Evolutionary conservation across 2,329 filamentous ascomycete genomes (phyloP).

Genomic region (Aureobasidium sp.): DNA sequence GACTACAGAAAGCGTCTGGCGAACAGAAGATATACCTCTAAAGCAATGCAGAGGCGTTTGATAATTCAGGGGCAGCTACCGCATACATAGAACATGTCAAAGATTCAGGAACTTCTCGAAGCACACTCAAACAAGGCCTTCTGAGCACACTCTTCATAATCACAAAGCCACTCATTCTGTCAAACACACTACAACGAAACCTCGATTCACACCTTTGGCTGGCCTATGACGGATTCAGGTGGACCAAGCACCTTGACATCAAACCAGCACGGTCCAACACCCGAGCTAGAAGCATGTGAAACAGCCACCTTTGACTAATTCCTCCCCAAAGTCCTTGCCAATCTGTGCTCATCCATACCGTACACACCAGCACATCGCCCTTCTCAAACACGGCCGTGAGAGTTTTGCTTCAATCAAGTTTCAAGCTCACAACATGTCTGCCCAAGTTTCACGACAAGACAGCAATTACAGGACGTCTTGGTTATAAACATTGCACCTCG

Average conservation of each 20-base stretch:
- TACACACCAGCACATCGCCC: not conserved
- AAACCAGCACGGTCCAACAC: not conserved
- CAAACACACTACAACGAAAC: not conserved
- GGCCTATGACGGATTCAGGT: not conserved
- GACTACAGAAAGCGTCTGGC: not conserved
- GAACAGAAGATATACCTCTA: conserved; percentile 6
- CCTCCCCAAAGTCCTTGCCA: not conserved
- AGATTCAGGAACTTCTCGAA: not conserved
- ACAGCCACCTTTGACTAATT: not conserved
- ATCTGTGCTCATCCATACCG: not conserved
- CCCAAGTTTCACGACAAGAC: not conserved
- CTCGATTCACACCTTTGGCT: not conserved
- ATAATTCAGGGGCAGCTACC: conserved; percentile 6
- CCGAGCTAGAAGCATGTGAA: conserved; percentile 9
- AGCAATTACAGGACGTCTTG: not conserved
- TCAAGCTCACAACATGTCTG: not conserved
- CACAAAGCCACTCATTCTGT: not conserved
- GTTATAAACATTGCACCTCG: not conserved
- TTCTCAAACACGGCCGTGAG: not conserved
- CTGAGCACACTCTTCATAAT: not conserved
- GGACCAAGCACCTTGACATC: not conserved
- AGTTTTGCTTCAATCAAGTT: not conserved
- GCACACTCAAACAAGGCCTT: conserved; percentile 6
- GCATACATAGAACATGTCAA: not conserved
- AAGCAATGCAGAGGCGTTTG: conserved; percentile 7